Evolutionary conservation across 2,329 filamentous ascomycete species (phyloP), one percentile per base, ranked within the genome.

Genomic region (Penicillium sp.): DNA sequence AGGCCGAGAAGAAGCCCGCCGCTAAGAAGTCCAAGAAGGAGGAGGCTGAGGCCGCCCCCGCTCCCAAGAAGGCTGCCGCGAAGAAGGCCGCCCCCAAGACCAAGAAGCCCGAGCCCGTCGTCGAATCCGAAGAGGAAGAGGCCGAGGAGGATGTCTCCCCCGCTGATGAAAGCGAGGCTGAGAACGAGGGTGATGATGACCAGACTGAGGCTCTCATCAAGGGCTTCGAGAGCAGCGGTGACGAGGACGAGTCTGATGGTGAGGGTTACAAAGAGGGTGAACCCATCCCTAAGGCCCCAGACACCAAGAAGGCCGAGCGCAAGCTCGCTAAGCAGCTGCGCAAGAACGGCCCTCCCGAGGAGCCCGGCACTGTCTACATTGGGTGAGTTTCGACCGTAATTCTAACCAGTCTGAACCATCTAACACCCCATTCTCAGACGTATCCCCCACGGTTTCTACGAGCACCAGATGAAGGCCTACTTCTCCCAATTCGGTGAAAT

Each of bases 371-470:
- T 41, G 83, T 97, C 70, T 97, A 96, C 78, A 83, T 99, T 69
- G 92, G 91, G 72, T 84, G 72, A 66, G 80, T 71, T 42, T 29
- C 55, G 33, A n/a, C 31, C 27, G 49, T 15, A 8, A 39, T 15
- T 15, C 9, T 48, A 52, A 55, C 61, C 55, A 49, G 33, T 21
- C 41, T 12, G 31, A 36, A n/a, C 33, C 10, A 33, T 53, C 59
- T 69, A 58, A 67, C 65, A 50, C 59, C 29, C 52, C 43, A 41
- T 51, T 55, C 27, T 41, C 57, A 84, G 83, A 55, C 91, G 92
- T 64, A 88, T 96, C 59, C 93, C 93, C 39, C 91, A 94, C 78
- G 90, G 94, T 78, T 99, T 99, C 85, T 97, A 93, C 82, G 94
- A 99, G 79, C 86, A 92, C 70, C 89, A 97, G 78, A 96, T 99